A percentile compares a stretch with the other conserved stretches of the same genome.
Conservation (phyloP, 164 flowering plant genomes). For the Magnolia officinalis region DNA sequence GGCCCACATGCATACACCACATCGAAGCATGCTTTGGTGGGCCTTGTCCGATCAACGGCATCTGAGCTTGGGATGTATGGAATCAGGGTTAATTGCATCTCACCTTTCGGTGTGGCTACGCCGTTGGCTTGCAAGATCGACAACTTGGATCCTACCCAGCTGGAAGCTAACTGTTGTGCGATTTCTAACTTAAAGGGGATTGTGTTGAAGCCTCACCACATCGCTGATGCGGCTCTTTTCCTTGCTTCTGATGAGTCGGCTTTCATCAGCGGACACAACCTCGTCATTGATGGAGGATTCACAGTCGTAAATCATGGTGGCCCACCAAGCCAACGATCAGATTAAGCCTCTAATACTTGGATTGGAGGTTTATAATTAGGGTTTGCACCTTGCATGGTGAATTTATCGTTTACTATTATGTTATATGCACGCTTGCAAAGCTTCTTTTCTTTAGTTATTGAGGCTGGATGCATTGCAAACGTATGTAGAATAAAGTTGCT, state of each 20-base stretch:
- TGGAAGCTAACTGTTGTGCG: constrained; percentile 3
- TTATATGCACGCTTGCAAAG: no score
- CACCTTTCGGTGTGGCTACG: constrained; percentile 22
- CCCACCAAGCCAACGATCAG: background rate
- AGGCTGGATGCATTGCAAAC: no score
- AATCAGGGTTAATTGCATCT: constrained; percentile 19
- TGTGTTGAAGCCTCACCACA: constrained; percentile 46
- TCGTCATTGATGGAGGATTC: constrained; percentile 68
- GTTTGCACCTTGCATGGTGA: no score
- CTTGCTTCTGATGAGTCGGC: constrained; percentile 74
- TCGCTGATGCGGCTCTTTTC: constrained; percentile 72
- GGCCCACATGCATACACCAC: constrained; percentile 19
- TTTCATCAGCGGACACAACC: constrained; percentile 62
- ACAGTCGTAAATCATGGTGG: constrained; percentile 10
- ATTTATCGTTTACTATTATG: no score
- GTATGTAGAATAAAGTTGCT: no score
- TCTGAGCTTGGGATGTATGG: constrained; percentile 21
- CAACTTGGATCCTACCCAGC: background rate
- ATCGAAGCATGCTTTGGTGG: constrained; percentile 20
- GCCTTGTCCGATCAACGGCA: constrained; percentile 10
- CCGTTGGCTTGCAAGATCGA: constrained; percentile 9
- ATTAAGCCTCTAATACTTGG: no score
- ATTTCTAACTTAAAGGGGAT: constrained; percentile 45
- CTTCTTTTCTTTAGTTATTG: no score
- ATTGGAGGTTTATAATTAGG: no score